Conservation (phyloP, 345 rosid species). For the Rhodomyrtus tomentosa region DNA sequence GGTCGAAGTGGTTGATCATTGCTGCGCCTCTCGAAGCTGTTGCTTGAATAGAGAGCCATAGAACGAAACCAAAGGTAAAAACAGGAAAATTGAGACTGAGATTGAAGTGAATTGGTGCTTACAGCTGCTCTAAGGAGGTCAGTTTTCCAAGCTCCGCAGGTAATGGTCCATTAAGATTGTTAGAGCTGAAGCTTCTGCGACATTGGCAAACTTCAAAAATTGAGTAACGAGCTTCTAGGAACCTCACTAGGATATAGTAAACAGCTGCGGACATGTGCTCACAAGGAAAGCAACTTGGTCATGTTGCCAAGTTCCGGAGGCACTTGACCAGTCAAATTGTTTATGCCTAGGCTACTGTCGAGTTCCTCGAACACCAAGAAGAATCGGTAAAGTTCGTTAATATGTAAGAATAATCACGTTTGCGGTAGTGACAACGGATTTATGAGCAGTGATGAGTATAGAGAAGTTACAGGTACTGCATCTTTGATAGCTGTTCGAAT, state of each 20-base stretch:
- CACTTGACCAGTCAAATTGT: slow-evolving; percentile 39
- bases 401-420: neutral
- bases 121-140: slow-evolving; percentile 39
- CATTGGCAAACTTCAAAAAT: neutral
- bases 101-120: slow-evolving; percentile 4
- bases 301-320: slow-evolving; percentile 45
- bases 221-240: neutral
- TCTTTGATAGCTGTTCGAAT: slow-evolving; percentile 28
- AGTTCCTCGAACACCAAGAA: slow-evolving; percentile 5
- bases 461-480: slow-evolving; percentile 44
- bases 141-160: slow-evolving; percentile 37
- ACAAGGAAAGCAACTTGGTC: slow-evolving; percentile 40
- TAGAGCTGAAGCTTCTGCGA: slow-evolving; percentile 47
- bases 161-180: slow-evolving; percentile 35
- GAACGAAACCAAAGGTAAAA: neutral
- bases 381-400: neutral
- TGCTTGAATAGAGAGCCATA: neutral
- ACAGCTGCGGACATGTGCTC: slow-evolving; percentile 8
- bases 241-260: neutral
- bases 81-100: neutral
- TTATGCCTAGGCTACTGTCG: slow-evolving; percentile 50
- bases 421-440: neutral
- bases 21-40: neutral
- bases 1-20: neutral
- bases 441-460: neutral